These are phyloP conservation scores for Tetracladium setigerum DNA, from an alignment of 495 filamentous ascomycete species.

Conservation along the genomic window DNA sequence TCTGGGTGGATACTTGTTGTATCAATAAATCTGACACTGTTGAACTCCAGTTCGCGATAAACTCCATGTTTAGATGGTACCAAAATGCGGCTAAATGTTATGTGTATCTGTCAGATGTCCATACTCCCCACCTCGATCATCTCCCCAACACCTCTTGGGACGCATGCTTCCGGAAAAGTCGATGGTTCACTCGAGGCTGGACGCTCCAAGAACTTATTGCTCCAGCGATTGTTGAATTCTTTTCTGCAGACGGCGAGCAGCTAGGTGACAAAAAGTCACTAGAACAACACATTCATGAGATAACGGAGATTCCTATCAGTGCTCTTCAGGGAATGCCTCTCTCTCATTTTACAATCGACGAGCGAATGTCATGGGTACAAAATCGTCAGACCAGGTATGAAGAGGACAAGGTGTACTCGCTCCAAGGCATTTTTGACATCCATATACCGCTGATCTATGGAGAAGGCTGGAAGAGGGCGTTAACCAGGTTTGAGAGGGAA, in stretches of 20 bases:
- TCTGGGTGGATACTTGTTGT: no score
- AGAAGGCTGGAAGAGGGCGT: slow-evolving; percentile 2
- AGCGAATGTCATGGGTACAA: slow-evolving; percentile 28
- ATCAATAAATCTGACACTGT: no score
- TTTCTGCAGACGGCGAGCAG: background rate
- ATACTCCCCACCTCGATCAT: background rate
- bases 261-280: slow-evolving; percentile 10
- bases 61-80: slow-evolving; percentile 33
- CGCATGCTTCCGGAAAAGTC: background rate
- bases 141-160: background rate
- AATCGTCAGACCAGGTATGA: slow-evolving; percentile 21
- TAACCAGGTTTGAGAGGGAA: no score
- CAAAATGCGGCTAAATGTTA: slow-evolving; percentile 10
- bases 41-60: slow-evolving; percentile 28
- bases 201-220: slow-evolving; percentile 16
- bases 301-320: slow-evolving; percentile 1
- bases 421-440: slow-evolving; percentile 23
- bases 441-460: slow-evolving; percentile 2
- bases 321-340: background rate
- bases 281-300: slow-evolving; percentile 3
- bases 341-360: slow-evolving; percentile 8
- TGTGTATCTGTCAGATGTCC: no score
- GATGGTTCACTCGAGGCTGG: no score
- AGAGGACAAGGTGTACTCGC: slow-evolving; percentile 24
- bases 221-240: slow-evolving; percentile 19